Percentiles rank a stretch among this genome's conserved stretches.
These are phyloP conservation scores for Neonectria punicea DNA, from an alignment of 2,329 filamentous ascomycete genomes.

Conservation along the genomic window DNA sequence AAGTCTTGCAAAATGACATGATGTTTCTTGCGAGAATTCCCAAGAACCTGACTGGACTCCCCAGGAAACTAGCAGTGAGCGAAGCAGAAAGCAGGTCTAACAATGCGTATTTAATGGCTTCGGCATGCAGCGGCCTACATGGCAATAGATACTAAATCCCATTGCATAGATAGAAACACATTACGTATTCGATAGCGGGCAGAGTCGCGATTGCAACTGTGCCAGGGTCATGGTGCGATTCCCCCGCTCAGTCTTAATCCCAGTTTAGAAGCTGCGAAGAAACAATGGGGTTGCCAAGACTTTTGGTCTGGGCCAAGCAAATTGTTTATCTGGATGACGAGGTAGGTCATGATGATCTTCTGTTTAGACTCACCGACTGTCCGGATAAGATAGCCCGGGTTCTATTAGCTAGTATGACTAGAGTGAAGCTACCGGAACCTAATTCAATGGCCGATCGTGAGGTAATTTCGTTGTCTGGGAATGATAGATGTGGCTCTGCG, in stretches of 20 bases:
- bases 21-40: background rate
- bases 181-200: background rate
- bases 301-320: background rate
- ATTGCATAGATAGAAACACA: background rate
- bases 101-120: background rate
- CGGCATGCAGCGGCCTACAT: background rate
- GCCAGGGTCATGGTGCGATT: background rate
- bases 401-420: background rate
- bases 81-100: background rate
- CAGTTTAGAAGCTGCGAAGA: slow-evolving; percentile 3
- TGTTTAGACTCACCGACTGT: background rate
- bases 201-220: background rate
- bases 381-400: background rate
- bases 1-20: slow-evolving; percentile 20
- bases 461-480: background rate
- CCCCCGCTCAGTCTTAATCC: slow-evolving; percentile 3
- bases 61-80: no score
- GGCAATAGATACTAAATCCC: no score
- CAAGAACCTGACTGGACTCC: background rate
- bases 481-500: no score
- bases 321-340: slow-evolving; percentile 1
- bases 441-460: background rate
- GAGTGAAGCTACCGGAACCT: background rate
- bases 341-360: background rate
- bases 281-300: slow-evolving; percentile 3